These are phyloP conservation scores for Lentinula guzmanii DNA, from an alignment of 768 basidiomycete species.

Conservation along the genomic window DNA sequence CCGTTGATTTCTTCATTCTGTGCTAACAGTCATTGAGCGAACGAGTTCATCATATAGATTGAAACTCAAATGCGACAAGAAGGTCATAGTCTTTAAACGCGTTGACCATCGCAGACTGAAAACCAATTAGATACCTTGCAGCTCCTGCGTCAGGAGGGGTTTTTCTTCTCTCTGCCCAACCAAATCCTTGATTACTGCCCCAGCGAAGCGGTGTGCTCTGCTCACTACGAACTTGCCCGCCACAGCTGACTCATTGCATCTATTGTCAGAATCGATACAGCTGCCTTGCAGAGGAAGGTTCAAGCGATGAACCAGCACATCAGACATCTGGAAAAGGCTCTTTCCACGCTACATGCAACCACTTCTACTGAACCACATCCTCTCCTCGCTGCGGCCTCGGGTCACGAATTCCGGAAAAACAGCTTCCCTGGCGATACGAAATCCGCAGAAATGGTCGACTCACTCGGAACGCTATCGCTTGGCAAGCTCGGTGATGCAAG, in stretches of 20 bases:
- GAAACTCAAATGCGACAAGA: slow-evolving; percentile 49
- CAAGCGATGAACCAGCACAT: slow-evolving; percentile 65
- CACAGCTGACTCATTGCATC: neutral
- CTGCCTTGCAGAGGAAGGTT: slow-evolving; percentile 60
- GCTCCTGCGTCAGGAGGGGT: slow-evolving; percentile 47
- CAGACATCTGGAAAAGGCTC: slow-evolving; percentile 60
- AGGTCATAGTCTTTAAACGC: slow-evolving; percentile 6
- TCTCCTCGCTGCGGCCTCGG: slow-evolving; percentile 24
- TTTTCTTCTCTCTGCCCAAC: slow-evolving; percentile 53
- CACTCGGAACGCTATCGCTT: slow-evolving; percentile 1
- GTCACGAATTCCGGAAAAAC: neutral
- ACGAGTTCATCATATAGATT: neutral
- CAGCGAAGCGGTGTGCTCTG: neutral
- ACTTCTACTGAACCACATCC: slow-evolving; percentile 56
- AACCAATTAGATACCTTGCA: slow-evolving; percentile 30
- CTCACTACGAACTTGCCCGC: slow-evolving; percentile 38
- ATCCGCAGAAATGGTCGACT: neutral
- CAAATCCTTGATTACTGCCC: neutral
- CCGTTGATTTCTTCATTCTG: slow-evolving; percentile 8
- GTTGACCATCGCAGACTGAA: neutral
- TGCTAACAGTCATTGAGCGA: neutral
- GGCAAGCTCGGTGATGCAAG: neutral
- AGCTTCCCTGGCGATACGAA: neutral
- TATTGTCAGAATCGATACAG: slow-evolving; percentile 32
- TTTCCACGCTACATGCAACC: slow-evolving; percentile 54